Conservation (phyloP, 2,329 filamentous ascomycete genomes). For the Neofusicoccum laricinum region DNA sequence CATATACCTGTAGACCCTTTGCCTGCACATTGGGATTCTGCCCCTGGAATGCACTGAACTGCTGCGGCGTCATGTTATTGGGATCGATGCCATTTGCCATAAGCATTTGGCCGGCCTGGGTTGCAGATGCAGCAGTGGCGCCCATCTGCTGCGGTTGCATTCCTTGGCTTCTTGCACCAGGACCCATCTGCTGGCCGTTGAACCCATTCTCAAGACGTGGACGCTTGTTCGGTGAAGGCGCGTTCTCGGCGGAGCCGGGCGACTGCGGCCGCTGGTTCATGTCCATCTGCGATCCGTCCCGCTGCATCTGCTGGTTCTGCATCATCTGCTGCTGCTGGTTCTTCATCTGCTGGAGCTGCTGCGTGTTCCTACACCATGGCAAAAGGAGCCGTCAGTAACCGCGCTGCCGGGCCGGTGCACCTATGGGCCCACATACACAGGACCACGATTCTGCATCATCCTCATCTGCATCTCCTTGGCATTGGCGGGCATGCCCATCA, state of each 20-base stretch:
- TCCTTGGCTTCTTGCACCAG: conserved; percentile 68
- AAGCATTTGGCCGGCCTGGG: conserved; percentile 59
- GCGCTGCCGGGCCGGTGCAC: neutral
- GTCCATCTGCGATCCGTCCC: conserved; percentile 84
- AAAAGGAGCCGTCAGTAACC: neutral
- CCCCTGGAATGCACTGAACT: conserved; percentile 65
- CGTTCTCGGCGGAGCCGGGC: conserved; percentile 79
- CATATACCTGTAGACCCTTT: conserved; percentile 85
- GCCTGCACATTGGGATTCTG: conserved; percentile 62
- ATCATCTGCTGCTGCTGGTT: conserved; percentile 56
- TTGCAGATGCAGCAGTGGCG: conserved; percentile 47
- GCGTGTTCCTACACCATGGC: conserved; percentile 50
- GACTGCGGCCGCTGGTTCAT: conserved; percentile 75
- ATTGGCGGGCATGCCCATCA: conserved; percentile 65
- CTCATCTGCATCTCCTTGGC: conserved; percentile 62
- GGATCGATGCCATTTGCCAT: conserved; percentile 72
- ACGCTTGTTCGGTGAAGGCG: conserved; percentile 88
- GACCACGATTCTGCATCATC: conserved; percentile 75
- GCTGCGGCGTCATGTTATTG: conserved; percentile 67
- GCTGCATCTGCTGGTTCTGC: conserved; percentile 74
- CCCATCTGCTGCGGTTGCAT: conserved; percentile 69
- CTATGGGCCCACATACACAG: conserved; percentile 55
- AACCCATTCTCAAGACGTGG: conserved; percentile 76
- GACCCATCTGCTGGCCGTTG: conserved; percentile 74
- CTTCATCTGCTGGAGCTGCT: conserved; percentile 62